Conservation (phyloP, 352 stramenopile genomes). For the Globisporangium heterothallicum region DNA sequence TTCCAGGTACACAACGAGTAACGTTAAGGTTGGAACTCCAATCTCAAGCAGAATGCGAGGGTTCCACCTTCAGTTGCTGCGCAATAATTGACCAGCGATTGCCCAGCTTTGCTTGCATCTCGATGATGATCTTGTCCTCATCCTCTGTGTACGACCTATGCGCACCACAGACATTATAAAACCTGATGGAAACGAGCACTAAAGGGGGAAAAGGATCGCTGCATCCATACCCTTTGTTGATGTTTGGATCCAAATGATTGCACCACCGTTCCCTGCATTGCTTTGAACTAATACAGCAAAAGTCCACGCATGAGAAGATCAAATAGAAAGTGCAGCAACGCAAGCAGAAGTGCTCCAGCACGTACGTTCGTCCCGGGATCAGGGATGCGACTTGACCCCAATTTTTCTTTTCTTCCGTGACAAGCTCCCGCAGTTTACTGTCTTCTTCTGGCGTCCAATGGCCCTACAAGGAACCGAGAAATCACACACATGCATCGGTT, state of each 20-base stretch:
- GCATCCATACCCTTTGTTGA: slow-evolving; percentile 84
- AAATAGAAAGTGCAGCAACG: background rate
- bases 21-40: background rate
- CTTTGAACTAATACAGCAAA: slow-evolving; percentile 65
- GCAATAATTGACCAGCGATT: slow-evolving; percentile 93
- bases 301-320: background rate
- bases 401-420: slow-evolving; percentile 86
- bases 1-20: background rate
- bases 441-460: slow-evolving; percentile 92
- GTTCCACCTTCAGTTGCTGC: slow-evolving; percentile 75
- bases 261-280: slow-evolving; percentile 91
- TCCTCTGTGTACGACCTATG: slow-evolving; percentile 81
- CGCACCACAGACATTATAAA: background rate
- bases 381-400: slow-evolving; percentile 86
- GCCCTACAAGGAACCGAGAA: slow-evolving; percentile 36
- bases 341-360: slow-evolving; percentile 6
- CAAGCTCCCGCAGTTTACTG: slow-evolving; percentile 70
- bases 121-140: slow-evolving; percentile 91
- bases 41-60: background rate
- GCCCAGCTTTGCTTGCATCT: slow-evolving; percentile 89
- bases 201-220: background rate
- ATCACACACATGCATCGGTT: background rate
- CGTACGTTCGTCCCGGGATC: slow-evolving; percentile 78
- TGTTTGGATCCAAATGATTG: slow-evolving; percentile 90
- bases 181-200: background rate